phyloP scores from a whole-genome alignment of 129 eudicot species.

The Lactuca saligna region DNA sequence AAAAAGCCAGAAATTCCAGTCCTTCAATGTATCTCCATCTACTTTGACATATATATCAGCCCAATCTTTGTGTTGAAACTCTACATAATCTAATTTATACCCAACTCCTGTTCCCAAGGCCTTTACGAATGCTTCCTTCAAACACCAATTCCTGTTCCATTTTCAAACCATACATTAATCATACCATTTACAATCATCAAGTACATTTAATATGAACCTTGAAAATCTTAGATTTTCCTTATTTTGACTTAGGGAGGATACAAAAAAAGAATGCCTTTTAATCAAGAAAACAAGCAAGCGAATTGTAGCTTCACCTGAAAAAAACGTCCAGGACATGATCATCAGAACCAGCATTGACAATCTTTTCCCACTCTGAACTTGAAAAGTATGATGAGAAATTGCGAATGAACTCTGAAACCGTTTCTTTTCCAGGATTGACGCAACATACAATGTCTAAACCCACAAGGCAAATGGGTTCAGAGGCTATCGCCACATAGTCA shows the following conservation, averaged over 20 bases:
- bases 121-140: constrained; percentile 92
- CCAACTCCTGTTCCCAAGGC: constrained; percentile 87
- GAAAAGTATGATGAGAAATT: constrained; percentile 73
- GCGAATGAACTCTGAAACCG: constrained; percentile 53
- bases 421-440: constrained; percentile 48
- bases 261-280: no score
- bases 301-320: constrained; percentile 49
- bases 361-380: constrained; percentile 61
- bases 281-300: not conserved
- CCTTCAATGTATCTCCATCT: constrained; percentile 50
- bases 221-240: no score
- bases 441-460: constrained; percentile 75
- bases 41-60: constrained; percentile 57
- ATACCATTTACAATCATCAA: not conserved
- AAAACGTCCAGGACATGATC: constrained; percentile 48
- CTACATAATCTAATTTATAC: constrained; percentile 48
- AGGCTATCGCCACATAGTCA: constrained; percentile 90
- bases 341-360: constrained; percentile 53
- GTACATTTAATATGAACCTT: not conserved
- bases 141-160: constrained; percentile 76
- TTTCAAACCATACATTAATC: not conserved
- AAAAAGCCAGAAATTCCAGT: constrained; percentile 81
- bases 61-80: constrained; percentile 71
- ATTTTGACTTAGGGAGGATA: no score
- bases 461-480: constrained; percentile 85